These are phyloP conservation scores for Fraxinus ornus DNA, from an alignment of 305 asterid species.

Conservation along the genomic window DNA sequence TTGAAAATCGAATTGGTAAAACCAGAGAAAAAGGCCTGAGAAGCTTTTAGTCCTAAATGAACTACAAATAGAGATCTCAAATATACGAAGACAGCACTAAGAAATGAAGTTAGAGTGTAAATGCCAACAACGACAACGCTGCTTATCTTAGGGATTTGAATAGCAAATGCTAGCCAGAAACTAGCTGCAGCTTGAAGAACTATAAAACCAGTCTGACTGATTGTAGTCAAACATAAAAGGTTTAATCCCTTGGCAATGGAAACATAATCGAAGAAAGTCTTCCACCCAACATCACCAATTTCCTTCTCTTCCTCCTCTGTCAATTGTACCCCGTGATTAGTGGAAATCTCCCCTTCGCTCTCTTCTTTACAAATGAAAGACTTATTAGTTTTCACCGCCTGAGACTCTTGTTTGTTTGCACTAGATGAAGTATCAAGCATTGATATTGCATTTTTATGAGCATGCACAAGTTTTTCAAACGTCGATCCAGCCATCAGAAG, in stretches of 20 bases:
- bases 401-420: slow-evolving; percentile 21
- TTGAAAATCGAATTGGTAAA: slow-evolving; percentile 55
- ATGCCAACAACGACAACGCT: slow-evolving; percentile 38
- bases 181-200: slow-evolving; percentile 68
- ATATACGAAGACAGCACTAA: slow-evolving; percentile 51
- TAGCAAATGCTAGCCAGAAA: slow-evolving; percentile 65
- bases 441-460: slow-evolving; percentile 48
- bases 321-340: slow-evolving; percentile 39
- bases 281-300: slow-evolving; percentile 54
- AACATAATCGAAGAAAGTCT: slow-evolving; percentile 50
- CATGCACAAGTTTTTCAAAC: slow-evolving; percentile 62
- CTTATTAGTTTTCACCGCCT: slow-evolving; percentile 21
- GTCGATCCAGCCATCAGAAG: slow-evolving; percentile 52
- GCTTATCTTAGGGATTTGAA: slow-evolving; percentile 39
- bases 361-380: slow-evolving; percentile 26
- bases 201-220: slow-evolving; percentile 44
- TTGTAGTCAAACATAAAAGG: slow-evolving; percentile 12
- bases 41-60: slow-evolving; percentile 61
- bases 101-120: slow-evolving; percentile 43
- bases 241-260: slow-evolving; percentile 43
- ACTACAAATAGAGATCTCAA: slow-evolving; percentile 52
- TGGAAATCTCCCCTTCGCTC: slow-evolving; percentile 35
- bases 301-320: slow-evolving; percentile 71
- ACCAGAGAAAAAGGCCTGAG: slow-evolving; percentile 52
- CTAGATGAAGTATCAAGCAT: slow-evolving; percentile 32